Percentiles rank a stretch among this genome's conserved stretches.
Evolutionary conservation across 805 yeast species (phyloP).

Genomic region (Nakazawaea siamensis): DNA sequence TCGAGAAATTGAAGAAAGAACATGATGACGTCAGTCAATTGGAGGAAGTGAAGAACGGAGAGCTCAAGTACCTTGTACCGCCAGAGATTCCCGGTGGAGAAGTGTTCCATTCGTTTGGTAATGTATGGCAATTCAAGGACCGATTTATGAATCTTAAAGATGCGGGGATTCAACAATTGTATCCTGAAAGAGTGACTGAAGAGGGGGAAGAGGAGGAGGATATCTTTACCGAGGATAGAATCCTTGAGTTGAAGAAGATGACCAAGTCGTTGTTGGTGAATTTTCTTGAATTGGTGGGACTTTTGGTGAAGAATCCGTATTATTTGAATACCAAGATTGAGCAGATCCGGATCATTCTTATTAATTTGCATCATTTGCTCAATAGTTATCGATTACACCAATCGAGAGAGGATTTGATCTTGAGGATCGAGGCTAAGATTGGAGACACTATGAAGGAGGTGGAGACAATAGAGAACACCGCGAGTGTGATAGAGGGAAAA

Average conservation of each 20-base stretch:
- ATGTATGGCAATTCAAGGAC: conserved; percentile 78
- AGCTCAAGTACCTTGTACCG: conserved; percentile 52
- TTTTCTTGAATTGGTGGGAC: conserved; percentile 75
- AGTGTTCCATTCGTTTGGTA: conserved; percentile 82
- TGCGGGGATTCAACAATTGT: conserved; percentile 72
- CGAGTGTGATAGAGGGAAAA: conserved; percentile 4
- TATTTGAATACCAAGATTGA: conserved; percentile 56
- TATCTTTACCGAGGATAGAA: conserved; percentile 39
- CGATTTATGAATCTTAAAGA: conserved; percentile 67
- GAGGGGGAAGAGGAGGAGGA: conserved; percentile 25
- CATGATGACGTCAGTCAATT: conserved; percentile 15
- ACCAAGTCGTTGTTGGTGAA: conserved; percentile 72
- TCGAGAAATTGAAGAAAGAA: conserved; percentile 21
- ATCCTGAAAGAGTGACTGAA: conserved; percentile 23
- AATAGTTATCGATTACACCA: conserved; percentile 95
- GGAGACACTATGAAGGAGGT: conserved; percentile 23
- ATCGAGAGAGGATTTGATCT: conserved; percentile 78
- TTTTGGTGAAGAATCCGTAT: conserved; percentile 67
- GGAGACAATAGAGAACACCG: conserved; percentile 4
- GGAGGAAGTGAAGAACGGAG: conserved; percentile 19
- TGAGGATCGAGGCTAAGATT: conserved; percentile 58
- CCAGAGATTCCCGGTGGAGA: conserved; percentile 56
- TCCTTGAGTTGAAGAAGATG: conserved; percentile 71
- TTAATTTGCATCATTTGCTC: conserved; percentile 85
- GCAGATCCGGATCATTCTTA: conserved; percentile 67